phyloP scores from a whole-genome alignment of 148 eudicot species.

The Rheum nobile region DNA sequence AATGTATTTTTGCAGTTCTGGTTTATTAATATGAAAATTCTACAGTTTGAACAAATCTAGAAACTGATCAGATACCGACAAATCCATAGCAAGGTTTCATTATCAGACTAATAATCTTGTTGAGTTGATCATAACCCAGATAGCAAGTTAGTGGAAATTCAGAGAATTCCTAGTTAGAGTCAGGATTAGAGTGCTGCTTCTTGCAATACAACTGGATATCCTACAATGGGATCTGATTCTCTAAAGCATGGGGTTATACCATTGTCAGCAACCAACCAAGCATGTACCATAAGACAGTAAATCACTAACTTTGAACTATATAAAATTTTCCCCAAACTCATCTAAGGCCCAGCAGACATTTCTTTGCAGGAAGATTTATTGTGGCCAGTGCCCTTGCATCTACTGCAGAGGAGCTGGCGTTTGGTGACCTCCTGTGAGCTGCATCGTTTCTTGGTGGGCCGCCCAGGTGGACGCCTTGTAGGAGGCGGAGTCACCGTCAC shows the following conservation, averaged over 20 bases:
- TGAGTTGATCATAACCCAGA: not conserved
- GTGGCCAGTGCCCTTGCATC: conserved; percentile 87
- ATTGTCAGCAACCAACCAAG: not conserved
- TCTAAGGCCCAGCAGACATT: conserved; percentile 7
- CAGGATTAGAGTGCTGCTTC: no score
- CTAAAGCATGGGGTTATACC: not conserved
- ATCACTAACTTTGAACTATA: not conserved
- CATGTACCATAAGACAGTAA: not conserved
- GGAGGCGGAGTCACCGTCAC: conserved; percentile 82
- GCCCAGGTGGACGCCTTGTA: conserved; percentile 89
- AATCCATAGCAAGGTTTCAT: no score
- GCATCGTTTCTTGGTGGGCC: conserved; percentile 59
- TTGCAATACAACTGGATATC: no score
- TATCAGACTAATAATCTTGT: no score
- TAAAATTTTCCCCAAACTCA: not conserved
- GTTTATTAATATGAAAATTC: no score
- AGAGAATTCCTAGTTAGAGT: no score
- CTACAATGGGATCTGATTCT: not conserved
- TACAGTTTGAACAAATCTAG: no score
- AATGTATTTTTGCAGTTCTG: no score
- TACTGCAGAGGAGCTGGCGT: conserved; percentile 82
- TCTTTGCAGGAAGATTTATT: conserved; percentile 88
- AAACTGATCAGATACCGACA: no score
- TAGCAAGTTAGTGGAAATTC: not conserved
- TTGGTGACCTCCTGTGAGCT: conserved; percentile 47